These are phyloP conservation scores for Pseudogymnoascus sp. DNA, from an alignment of 2,329 filamentous ascomycete genomes.

Conservation along the genomic window DNA sequence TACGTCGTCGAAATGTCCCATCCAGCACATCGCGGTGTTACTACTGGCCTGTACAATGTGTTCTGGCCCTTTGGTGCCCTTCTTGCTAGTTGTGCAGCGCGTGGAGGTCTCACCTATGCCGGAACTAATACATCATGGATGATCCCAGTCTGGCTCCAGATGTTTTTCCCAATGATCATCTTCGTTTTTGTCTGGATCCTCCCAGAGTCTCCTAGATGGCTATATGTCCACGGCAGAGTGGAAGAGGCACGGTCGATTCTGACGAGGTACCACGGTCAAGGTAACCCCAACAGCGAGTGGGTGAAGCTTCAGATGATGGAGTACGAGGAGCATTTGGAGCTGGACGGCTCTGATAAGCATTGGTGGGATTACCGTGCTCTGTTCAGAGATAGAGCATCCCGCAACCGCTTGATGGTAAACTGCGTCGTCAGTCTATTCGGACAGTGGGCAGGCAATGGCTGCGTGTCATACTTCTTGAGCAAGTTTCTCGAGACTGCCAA, in stretches of 20 bases:
- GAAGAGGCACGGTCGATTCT: constrained; percentile 45
- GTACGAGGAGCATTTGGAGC: constrained; percentile 38
- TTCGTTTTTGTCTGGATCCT: constrained; percentile 42
- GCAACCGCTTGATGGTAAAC: constrained; percentile 4
- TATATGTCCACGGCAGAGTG: constrained; percentile 45
- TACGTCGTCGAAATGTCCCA: constrained; percentile 55
- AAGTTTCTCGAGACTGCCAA: constrained; percentile 38
- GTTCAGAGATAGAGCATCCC: constrained; percentile 9
- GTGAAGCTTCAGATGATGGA: constrained; percentile 42
- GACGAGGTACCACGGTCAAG: constrained; percentile 47
- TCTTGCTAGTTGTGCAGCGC: constrained; percentile 40
- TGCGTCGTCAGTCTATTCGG: background rate
- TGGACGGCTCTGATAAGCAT: constrained; percentile 10
- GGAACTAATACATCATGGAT: constrained; percentile 35
- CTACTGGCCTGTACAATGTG: constrained; percentile 44
- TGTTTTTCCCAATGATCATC: constrained; percentile 38
- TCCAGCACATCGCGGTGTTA: constrained; percentile 49
- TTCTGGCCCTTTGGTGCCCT: constrained; percentile 30
- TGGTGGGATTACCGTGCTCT: constrained; percentile 13
- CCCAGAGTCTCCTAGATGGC: constrained; percentile 55
- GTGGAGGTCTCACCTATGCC: constrained; percentile 37
- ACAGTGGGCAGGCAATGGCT: constrained; percentile 12
- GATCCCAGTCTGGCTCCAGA: constrained; percentile 42
- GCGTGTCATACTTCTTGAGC: constrained; percentile 20
- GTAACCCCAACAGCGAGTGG: constrained; percentile 40